phyloP scores from a whole-genome alignment of 2,329 filamentous ascomycete genomes.

The Colletotrichum sp. region DNA sequence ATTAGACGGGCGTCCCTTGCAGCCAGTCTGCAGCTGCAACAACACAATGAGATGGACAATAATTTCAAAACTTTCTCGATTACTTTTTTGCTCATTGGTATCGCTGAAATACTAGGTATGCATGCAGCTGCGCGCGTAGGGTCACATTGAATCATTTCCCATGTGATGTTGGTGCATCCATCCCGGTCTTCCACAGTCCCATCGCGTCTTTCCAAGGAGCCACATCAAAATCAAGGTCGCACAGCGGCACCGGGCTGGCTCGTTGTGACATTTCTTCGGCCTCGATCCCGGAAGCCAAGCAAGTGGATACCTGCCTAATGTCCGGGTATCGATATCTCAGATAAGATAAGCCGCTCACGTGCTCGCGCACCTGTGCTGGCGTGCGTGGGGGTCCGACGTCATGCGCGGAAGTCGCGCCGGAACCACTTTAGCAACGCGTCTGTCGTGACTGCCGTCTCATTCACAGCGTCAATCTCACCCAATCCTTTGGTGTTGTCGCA shows the following conservation, averaged over 20 bases:
- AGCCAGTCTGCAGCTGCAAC: background rate
- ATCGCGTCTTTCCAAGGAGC: background rate
- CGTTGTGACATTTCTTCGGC: background rate
- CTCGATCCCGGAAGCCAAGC: background rate
- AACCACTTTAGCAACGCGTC: conserved; percentile 13
- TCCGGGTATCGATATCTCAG: background rate
- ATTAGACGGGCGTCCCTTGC: background rate
- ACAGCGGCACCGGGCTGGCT: background rate
- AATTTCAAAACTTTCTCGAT: background rate
- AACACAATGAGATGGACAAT: background rate
- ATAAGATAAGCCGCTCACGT: background rate
- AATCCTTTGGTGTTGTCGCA: background rate
- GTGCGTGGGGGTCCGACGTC: background rate
- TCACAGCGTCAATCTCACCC: background rate
- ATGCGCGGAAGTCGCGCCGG: background rate
- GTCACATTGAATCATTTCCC: background rate
- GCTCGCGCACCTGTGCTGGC: conserved; percentile 1
- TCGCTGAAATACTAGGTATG: background rate
- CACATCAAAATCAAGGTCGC: background rate
- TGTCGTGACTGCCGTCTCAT: background rate
- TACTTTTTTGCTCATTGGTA: background rate
- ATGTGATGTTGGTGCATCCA: background rate
- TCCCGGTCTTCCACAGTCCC: background rate
- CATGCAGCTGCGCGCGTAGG: background rate
- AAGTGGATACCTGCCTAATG: background rate